phyloP scores from a whole-genome alignment of 768 basidiomycete species.

The Panaeolus cyanescens region DNA sequence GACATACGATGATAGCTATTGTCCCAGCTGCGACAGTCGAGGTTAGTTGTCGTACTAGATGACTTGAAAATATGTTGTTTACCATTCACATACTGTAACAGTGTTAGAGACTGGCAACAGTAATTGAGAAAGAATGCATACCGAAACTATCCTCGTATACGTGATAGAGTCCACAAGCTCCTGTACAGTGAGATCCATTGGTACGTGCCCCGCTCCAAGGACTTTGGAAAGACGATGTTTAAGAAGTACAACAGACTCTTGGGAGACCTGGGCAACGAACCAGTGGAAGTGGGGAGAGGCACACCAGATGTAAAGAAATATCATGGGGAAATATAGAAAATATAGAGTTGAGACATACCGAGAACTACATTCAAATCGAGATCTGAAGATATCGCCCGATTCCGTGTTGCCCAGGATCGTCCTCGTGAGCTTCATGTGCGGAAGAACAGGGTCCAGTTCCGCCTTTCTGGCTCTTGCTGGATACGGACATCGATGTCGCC shows the following conservation, averaged over 20 bases:
- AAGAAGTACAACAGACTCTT: not conserved
- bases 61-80: not conserved
- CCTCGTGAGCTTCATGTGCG: not conserved
- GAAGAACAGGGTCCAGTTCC: not conserved
- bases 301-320: not conserved
- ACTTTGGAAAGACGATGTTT: not conserved
- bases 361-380: not conserved
- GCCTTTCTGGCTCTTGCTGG: not conserved
- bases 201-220: not conserved
- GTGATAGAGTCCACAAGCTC: conserved; percentile 6
- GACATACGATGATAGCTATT: conserved; percentile 10
- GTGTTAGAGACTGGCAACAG: not conserved
- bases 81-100: conserved; percentile 11
- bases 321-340: conserved; percentile 1
- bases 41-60: not conserved
- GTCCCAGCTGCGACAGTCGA: conserved; percentile 4
- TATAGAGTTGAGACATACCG: not conserved
- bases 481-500: too few species aligned
- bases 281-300: not conserved
- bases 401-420: conserved; percentile 1
- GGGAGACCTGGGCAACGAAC: not conserved
- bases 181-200: conserved; percentile 5
- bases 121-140: not conserved
- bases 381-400: not conserved
- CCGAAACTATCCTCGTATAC: conserved; percentile 13